Percentiles rank a stretch among this genome's conserved stretches.
phyloP scores from a whole-genome alignment of 441 rosid species.

The Omphalea diandra region DNA sequence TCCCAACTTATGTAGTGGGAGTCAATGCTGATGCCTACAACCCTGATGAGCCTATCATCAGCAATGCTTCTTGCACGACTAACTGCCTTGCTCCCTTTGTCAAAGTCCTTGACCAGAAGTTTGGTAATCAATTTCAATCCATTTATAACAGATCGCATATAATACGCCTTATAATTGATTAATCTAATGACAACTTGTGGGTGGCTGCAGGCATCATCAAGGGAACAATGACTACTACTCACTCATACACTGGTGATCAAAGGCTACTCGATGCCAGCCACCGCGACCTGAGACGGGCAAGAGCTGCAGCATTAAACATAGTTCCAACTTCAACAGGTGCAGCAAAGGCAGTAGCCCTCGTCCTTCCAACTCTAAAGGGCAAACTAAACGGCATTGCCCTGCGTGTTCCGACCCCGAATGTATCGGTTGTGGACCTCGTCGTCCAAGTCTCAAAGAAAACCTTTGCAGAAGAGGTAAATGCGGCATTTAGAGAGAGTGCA shows the following conservation, averaged over 20 bases:
- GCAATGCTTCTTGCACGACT: constrained; percentile 98
- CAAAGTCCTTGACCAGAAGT: constrained; percentile 97
- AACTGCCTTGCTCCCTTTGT: constrained; percentile 98
- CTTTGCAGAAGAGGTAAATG: constrained; percentile 93
- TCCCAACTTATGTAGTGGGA: constrained; percentile 93
- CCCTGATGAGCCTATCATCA: constrained; percentile 76
- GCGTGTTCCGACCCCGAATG: constrained; percentile 96
- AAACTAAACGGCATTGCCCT: constrained; percentile 93
- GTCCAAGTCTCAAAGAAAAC: constrained; percentile 92
- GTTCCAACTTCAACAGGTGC: constrained; percentile 97
- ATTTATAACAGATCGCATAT: no score
- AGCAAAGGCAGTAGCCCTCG: constrained; percentile 95
- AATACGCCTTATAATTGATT: no score
- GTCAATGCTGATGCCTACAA: constrained; percentile 81
- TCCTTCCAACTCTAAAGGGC: constrained; percentile 86
- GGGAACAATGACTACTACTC: constrained; percentile 96
- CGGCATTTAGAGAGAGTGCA: constrained; percentile 80
- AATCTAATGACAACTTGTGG: background rate
- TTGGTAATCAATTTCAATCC: no score
- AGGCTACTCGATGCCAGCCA: constrained; percentile 92
- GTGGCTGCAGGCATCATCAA: constrained; percentile 70
- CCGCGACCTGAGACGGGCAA: constrained; percentile 91
- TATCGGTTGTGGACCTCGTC: constrained; percentile 89
- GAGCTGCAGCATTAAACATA: constrained; percentile 92
- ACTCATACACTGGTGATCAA: constrained; percentile 97